Base-by-base conservation (phyloP, 805 yeast species). In the Tetrapisispora namnaoensis region DNA sequence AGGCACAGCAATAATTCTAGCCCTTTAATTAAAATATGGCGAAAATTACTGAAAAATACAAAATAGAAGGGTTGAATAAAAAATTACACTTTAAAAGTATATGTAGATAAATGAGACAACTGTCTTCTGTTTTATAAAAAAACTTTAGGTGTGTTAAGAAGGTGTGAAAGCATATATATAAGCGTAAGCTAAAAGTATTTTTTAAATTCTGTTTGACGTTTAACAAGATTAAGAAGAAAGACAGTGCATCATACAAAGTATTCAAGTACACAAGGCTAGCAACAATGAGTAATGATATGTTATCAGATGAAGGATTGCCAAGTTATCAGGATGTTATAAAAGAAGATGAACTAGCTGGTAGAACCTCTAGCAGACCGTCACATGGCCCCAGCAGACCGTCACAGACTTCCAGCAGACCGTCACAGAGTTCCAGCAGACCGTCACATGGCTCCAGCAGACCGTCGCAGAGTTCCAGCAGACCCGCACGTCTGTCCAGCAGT, bases 301-400 rank as follows among this genome's bases (percentile, higher is more conserved):
- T n/a, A n/a, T 45, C 47, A 3, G 51, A 53, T 2, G 64, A 59
- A 9, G 46, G 40, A 1, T 75, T 77, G 4, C 82, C 82, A 8
- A 63, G 74, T 10, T 77, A 77, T 52, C 70, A 70, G 9, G 79
- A 76, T 38, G 78, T 73, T 1, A 44, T 72, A n/a, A 54, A 54
- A 14, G 51, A 54, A 39, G 56, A 58, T 17, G 52, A 28, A 18
- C 20, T 42, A 2, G 9, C 37, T 2, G 32, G 50, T 22, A 50
- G 47, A 22, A 27, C 35, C 44, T 47, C 28, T 24, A 24, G 28
- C 8, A 24, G 28, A 8, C 28, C 28, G 8, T 24, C 28, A 24
- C 28, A 24, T n/a, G n/a, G n/a, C n/a, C n/a, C n/a, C n/a, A n/a
- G n/a, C n/a, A 38, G 38, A 37, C 44, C 42, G 24, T 51, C 46